Base-by-base conservation (phyloP, 805 yeast species). In the Brettanomyces sp. region DNA sequence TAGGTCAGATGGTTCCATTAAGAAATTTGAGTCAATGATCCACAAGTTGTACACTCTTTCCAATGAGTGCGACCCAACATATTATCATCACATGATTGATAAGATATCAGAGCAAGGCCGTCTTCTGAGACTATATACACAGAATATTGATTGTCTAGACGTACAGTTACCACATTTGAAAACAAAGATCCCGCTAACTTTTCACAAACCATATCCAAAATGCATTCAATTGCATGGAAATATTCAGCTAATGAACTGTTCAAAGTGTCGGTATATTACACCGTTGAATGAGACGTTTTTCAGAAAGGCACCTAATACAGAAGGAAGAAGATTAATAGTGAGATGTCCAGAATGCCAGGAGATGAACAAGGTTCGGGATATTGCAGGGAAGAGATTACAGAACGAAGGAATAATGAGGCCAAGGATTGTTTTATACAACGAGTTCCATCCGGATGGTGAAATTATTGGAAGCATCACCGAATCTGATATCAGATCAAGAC, bases 191-290 rank as follows among this genome's bases (percentile, higher is more conserved):
- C 85, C 85, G 1, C 63, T 80, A 30, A 63, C 57, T 13, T 52
- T 55, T 36, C 53, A 48, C 61, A 55, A 52, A 28, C 59, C 60
- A 3, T 58, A 45, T 57, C 86, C 79, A 48, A 75, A 59, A 56
- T 74, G 88, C 4, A 72, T 89, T 28, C 96, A 88, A 64, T 74
- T 93, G 24, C 96, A 89, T 63, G 96, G 96, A 0, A 80, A 87
- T 18, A 74, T 89, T 25, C 78, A 79, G 37, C 67, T 74, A 24
- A 78, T 91, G 65, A 76, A 78, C 45, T 89, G 96, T 57, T 74
- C 87, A 5, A 85, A 87, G 54, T 89, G 96, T 60, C 73, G 74
- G 28, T 76, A 74, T 63, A 68, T 77, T 38, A 69, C 74, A 4
- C 67, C 67, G 12, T 68, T 89, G 36, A 73, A 76, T 50, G 76